These are phyloP conservation scores for Candida dubliniensis DNA, from an alignment of 1,139 yeast genomes.

Conservation along the genomic window DNA sequence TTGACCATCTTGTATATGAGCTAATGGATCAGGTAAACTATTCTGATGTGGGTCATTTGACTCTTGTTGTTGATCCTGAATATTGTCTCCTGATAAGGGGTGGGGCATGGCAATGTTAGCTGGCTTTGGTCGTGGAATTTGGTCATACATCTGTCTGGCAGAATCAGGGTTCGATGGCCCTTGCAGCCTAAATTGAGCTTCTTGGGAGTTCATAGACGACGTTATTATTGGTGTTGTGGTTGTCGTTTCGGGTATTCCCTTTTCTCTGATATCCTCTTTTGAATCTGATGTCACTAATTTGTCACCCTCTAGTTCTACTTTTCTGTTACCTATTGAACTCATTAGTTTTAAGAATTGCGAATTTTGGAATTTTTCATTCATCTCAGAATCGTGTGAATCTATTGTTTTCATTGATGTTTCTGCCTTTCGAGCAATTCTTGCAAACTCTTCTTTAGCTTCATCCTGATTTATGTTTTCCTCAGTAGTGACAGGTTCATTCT, in stretches of 20 bases:
- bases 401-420: slow-evolving; percentile 31
- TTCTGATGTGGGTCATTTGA: slow-evolving; percentile 16
- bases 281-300: slow-evolving; percentile 31
- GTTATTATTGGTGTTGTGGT: slow-evolving; percentile 4
- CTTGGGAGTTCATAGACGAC: background rate
- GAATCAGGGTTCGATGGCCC: slow-evolving; percentile 5
- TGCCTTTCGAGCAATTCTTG: slow-evolving; percentile 41
- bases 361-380: slow-evolving; percentile 35
- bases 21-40: slow-evolving; percentile 47
- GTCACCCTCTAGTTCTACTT: slow-evolving; percentile 44
- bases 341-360: slow-evolving; percentile 44
- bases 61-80: slow-evolving; percentile 3
- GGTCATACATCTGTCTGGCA: slow-evolving; percentile 11
- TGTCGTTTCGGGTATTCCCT: slow-evolving; percentile 7
- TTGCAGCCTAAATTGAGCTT: too few relatives aligned
- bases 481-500: slow-evolving; percentile 10
- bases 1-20: slow-evolving; percentile 44
- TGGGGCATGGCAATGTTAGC: background rate
- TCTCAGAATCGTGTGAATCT: slow-evolving; percentile 22
- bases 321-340: slow-evolving; percentile 37
- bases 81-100: background rate
- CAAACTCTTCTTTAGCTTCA: slow-evolving; percentile 40
- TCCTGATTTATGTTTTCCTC: slow-evolving; percentile 9
- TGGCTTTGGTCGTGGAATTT: slow-evolving; percentile 2
- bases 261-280: slow-evolving; percentile 21